Base-by-base conservation (phyloP, 805 yeast genomes). In the Yarrowia hollandica region DNA sequence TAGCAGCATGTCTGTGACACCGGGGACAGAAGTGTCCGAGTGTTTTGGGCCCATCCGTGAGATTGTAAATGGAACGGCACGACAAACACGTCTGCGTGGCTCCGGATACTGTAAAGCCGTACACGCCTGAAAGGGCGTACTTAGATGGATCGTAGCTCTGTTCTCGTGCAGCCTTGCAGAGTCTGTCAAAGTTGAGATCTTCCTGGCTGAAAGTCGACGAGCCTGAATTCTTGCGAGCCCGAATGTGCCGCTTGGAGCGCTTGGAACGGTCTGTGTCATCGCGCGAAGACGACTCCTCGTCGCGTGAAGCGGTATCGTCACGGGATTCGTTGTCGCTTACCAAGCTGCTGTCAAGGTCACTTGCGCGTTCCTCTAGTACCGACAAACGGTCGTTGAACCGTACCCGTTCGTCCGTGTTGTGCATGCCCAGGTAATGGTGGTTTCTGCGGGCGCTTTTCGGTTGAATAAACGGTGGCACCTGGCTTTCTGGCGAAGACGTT, bases 1-100 rank as follows among this genome's bases (percentile, higher is more conserved):
- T 38, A 1, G 62, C 60, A 4, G 68, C 67, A 41, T 71, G 74
- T 18, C 74, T 64, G 30, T 69, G 67, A 35, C 74, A 71, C 31
- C 72, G 60, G 4, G 68, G 65, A 50, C 74, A 71, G 33, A 61
- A 61, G 21, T 59, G 50, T 7, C 67, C 54, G 3, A 44, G 42
- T 12, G 63, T 57, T 26, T 61, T 61, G 14, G 60, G 61, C 4
- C 59, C 46, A 7, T 48, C 55, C 1, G 19, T 15, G 22, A 22
- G 21, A n/a, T 33, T 33, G 39, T 48, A 48, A 21, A 48, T 22
- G 0, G 55, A 48, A 6, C 15, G 4, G 9, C 55, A 48, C 6
- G 39, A 22, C 11, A 10, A 18, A 9, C 55, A 48, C 5, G 21
- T 21, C n/a, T 48, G 55, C 10, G 55, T 22, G 1, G 22, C 28